These are phyloP conservation scores for Pelargonium hybrid DNA, from an alignment of 441 rosid genomes.

Conservation along the genomic window DNA sequence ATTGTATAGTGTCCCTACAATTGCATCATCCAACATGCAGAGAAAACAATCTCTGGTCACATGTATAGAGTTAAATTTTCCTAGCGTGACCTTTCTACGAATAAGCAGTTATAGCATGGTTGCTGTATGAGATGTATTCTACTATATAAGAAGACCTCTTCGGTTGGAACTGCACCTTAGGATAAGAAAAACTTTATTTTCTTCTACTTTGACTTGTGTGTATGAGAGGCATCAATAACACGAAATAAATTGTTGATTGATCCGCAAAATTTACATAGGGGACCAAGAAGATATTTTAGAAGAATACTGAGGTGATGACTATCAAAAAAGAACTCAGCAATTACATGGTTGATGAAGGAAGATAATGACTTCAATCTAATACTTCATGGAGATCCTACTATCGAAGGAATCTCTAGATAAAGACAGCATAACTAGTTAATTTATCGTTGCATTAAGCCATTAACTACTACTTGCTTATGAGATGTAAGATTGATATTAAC, in stretches of 20 bases:
- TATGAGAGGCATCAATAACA: conserved; percentile 18
- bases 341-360: conserved; percentile 6
- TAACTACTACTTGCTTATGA: neutral
- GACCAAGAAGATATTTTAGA: conserved; percentile 26
- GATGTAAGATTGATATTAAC: neutral
- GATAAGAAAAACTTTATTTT: conserved; percentile 27
- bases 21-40: conserved; percentile 19
- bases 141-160: conserved; percentile 8
- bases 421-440: neutral
- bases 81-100: conserved; percentile 24
- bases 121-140: conserved; percentile 9
- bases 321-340: neutral
- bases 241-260: neutral
- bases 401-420: conserved; percentile 3
- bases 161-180: conserved; percentile 12
- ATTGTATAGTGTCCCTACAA: conserved; percentile 5
- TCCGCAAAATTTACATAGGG: conserved; percentile 13
- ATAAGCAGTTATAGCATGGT: conserved; percentile 35
- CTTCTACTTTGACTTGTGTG: conserved; percentile 15
- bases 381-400: neutral
- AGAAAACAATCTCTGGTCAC: conserved; percentile 21
- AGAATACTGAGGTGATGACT: conserved; percentile 10
- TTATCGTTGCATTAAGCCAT: neutral
- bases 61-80: conserved; percentile 37
- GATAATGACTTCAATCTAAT: neutral